phyloP scores from a whole-genome alignment of 2,329 filamentous ascomycete species.

The Aspergillus persii region DNA sequence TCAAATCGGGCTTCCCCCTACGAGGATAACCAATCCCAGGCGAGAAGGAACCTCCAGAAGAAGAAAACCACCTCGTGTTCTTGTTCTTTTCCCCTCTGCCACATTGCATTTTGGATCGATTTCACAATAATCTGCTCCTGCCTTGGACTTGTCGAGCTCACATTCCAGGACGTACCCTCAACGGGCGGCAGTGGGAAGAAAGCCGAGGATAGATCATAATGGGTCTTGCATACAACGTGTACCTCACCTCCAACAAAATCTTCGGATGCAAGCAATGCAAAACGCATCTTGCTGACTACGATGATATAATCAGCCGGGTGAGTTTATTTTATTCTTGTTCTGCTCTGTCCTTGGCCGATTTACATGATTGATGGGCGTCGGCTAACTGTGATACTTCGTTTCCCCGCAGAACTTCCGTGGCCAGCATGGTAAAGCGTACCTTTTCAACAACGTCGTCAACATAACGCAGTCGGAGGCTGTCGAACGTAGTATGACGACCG shows the following conservation, averaged over 20 bases:
- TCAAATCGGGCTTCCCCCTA: background rate
- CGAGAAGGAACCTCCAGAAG: conserved; percentile 12
- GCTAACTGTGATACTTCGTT: conserved; percentile 9
- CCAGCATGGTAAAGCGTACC: conserved; percentile 95
- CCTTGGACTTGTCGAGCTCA: conserved; percentile 18
- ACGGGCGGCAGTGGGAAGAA: conserved; percentile 15
- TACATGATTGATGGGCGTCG: background rate
- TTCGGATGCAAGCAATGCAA: conserved; percentile 95
- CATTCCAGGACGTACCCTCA: conserved; percentile 18
- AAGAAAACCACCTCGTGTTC: conserved; percentile 1
- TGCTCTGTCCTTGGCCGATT: background rate
- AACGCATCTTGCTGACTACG: conserved; percentile 89
- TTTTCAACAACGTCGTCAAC: conserved; percentile 94
- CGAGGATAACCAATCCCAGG: conserved; percentile 5
- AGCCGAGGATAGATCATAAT: conserved; percentile 49
- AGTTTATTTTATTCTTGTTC: conserved; percentile 31
- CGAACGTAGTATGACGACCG: conserved; percentile 98
- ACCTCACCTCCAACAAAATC: conserved; percentile 81
- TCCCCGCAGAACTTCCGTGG: conserved; percentile 83
- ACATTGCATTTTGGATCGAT: background rate
- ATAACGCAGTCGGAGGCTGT: conserved; percentile 74
- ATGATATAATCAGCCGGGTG: conserved; percentile 93
- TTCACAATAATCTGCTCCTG: conserved; percentile 1
- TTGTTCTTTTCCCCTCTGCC: conserved; percentile 2
- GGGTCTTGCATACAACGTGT: conserved; percentile 89